These are phyloP conservation scores for Trichoderma atroviride DNA, from an alignment of 2,329 filamentous ascomycete species.

Conservation along the genomic window DNA sequence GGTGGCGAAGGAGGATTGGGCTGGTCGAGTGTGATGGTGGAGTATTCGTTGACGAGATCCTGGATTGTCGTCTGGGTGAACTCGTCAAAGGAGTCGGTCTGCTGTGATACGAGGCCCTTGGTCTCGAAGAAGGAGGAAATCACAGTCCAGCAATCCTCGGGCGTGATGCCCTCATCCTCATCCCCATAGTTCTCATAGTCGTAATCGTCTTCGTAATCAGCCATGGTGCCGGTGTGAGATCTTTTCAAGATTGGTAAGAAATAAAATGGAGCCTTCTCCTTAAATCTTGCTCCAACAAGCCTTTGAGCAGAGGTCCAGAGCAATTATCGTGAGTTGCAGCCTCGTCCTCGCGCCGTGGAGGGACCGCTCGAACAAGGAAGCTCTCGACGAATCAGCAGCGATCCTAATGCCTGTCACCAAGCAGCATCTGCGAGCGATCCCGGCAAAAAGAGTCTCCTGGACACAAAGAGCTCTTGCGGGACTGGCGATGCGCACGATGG, in stretches of 20 bases:
- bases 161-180: slow-evolving; percentile 74
- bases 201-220: slow-evolving; percentile 59
- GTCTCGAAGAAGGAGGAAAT: slow-evolving; percentile 96
- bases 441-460: slow-evolving; percentile 30
- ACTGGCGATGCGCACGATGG: slow-evolving; percentile 31
- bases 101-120: slow-evolving; percentile 95
- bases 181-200: slow-evolving; percentile 73
- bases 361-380: slow-evolving; percentile 31
- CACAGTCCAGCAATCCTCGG: slow-evolving; percentile 97
- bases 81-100: slow-evolving; percentile 97
- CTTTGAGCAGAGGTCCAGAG: not conserved
- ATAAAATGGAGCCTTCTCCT: not conserved
- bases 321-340: slow-evolving; percentile 12
- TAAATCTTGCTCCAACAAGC: not conserved
- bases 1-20: slow-evolving; percentile 77
- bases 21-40: slow-evolving; percentile 89
- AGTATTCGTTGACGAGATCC: slow-evolving; percentile 90
- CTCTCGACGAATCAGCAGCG: slow-evolving; percentile 38
- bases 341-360: slow-evolving; percentile 20
- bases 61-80: slow-evolving; percentile 95
- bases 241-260: not conserved
- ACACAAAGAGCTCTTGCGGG: slow-evolving; percentile 28
- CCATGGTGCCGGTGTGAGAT: slow-evolving; percentile 45
- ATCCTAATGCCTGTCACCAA: slow-evolving; percentile 39
- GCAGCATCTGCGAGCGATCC: slow-evolving; percentile 38